Evolutionary conservation across 768 basidiomycete genomes (phyloP).

Genomic region (Kwoniella europaea): DNA sequence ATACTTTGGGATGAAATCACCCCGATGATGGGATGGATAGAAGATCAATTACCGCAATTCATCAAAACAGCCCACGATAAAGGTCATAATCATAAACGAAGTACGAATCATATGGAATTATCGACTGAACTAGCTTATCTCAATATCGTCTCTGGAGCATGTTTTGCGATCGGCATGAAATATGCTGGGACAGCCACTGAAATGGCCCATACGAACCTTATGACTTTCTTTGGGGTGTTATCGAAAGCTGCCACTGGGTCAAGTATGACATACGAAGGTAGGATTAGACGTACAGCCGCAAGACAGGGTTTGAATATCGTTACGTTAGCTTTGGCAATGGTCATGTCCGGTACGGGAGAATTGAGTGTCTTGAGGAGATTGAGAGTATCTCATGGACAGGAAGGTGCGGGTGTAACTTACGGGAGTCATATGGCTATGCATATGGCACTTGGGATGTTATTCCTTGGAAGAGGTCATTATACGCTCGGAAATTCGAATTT

Average conservation of each 20-base stretch:
- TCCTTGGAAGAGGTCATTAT: slow-evolving; percentile 89
- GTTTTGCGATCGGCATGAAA: slow-evolving; percentile 88
- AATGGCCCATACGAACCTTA: slow-evolving; percentile 81
- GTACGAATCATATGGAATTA: slow-evolving; percentile 63
- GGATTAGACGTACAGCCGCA: slow-evolving; percentile 83
- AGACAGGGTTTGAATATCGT: slow-evolving; percentile 87
- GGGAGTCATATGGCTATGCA: slow-evolving; percentile 89
- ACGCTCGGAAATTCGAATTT: slow-evolving; percentile 90
- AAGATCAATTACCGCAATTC: slow-evolving; percentile 69
- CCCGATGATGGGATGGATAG: slow-evolving; percentile 74
- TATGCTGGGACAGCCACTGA: slow-evolving; percentile 92
- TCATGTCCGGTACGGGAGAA: slow-evolving; percentile 98
- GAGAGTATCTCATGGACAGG: slow-evolving; percentile 86
- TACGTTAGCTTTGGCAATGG: slow-evolving; percentile 82
- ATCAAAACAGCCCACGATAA: slow-evolving; percentile 67
- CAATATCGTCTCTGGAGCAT: slow-evolving; percentile 86
- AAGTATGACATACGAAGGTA: slow-evolving; percentile 83
- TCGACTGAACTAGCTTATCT: slow-evolving; percentile 86
- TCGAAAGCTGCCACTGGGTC: slow-evolving; percentile 27
- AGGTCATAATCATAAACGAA: slow-evolving; percentile 29
- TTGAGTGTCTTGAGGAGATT: slow-evolving; percentile 84
- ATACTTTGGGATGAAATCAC: slow-evolving; percentile 84
- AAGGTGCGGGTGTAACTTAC: slow-evolving; percentile 66
- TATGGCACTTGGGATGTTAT: slow-evolving; percentile 85
- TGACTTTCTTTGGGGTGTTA: slow-evolving; percentile 79